phyloP scores from a whole-genome alignment of 441 rosid species.

The Melastoma candidum region DNA sequence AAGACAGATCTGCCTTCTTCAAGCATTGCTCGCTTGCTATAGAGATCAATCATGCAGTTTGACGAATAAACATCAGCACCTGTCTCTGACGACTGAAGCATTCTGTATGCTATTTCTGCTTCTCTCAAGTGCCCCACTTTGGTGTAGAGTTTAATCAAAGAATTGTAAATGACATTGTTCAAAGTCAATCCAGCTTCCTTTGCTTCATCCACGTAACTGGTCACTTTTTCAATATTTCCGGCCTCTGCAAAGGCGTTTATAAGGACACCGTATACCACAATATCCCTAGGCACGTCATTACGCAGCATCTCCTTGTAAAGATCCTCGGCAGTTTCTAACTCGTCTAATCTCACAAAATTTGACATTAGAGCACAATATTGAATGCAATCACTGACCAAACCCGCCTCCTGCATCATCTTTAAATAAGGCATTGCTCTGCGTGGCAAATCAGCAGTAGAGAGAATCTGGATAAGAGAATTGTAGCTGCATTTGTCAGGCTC shows the following conservation, averaged over 20 bases:
- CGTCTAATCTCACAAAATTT: conserved; percentile 60
- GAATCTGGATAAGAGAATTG: conserved; percentile 53
- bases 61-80: conserved; percentile 52
- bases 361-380: conserved; percentile 73
- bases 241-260: conserved; percentile 74
- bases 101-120: conserved; percentile 60
- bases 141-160: conserved; percentile 78
- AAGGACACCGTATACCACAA: conserved; percentile 60
- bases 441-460: conserved; percentile 56
- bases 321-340: conserved; percentile 53
- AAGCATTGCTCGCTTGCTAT: conserved; percentile 58
- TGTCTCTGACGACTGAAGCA: conserved; percentile 30
- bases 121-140: conserved; percentile 64
- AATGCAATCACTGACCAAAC: conserved; percentile 58
- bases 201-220: conserved; percentile 47
- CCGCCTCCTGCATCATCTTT: conserved; percentile 60
- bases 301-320: conserved; percentile 56
- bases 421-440: conserved; percentile 41
- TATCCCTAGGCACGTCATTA: conserved; percentile 45
- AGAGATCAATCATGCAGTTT: conserved; percentile 78
- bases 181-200: conserved; percentile 46
- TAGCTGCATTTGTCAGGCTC: conserved; percentile 66
- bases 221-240: conserved; percentile 55
- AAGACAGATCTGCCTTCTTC: conserved; percentile 48
- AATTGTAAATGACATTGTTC: conserved; percentile 50